phyloP scores from a whole-genome alignment of 331 rosid species.

The Malus hybrid region DNA sequence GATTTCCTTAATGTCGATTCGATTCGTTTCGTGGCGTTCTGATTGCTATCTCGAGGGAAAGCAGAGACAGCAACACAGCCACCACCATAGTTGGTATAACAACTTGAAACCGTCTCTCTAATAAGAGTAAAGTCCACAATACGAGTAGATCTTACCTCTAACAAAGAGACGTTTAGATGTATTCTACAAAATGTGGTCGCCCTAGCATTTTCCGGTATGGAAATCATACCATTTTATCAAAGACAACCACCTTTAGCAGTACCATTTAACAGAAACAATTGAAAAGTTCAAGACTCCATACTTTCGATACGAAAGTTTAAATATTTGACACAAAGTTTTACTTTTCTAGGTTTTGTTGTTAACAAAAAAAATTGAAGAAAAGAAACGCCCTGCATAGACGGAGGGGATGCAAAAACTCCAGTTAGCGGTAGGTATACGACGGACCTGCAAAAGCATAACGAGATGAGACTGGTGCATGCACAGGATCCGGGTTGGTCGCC shows the following conservation, averaged over 20 bases:
- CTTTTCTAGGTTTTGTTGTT: not conserved
- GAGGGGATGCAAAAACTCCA: not conserved
- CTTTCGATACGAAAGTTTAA: not conserved
- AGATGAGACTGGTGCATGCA: constrained; percentile 44
- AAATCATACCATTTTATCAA: not conserved
- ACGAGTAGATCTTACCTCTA: no score
- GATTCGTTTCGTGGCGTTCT: no score
- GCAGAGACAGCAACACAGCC: no score
- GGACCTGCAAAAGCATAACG: constrained; percentile 67
- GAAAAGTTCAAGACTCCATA: not conserved
- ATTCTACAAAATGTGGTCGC: no score
- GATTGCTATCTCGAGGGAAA: no score
- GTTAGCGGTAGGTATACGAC: constrained; percentile 39
- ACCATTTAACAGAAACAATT: not conserved
- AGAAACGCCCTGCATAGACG: not conserved
- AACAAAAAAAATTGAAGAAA: not conserved
- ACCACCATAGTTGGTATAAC: not conserved
- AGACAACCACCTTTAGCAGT: not conserved
- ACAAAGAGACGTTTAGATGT: not conserved
- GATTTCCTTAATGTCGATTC: not conserved
- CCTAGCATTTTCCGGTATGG: not conserved
- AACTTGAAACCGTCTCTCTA: no score
- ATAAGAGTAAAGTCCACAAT: no score
- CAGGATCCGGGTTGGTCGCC: constrained; percentile 23
- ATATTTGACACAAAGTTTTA: not conserved